phyloP scores from a whole-genome alignment of 768 basidiomycete genomes.

The Amanita polypyramis region DNA sequence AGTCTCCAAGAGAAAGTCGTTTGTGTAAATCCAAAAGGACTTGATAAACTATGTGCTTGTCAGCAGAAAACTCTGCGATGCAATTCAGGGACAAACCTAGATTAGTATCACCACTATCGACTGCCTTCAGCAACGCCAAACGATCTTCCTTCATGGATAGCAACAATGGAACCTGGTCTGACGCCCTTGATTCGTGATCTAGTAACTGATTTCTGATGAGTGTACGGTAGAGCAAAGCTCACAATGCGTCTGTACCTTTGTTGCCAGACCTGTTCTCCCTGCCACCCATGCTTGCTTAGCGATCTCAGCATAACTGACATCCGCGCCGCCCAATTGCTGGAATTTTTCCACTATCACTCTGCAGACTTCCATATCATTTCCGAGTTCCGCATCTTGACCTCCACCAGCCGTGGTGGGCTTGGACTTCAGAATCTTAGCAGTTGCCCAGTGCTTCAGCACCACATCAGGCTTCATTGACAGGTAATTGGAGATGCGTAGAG shows the following conservation, averaged over 20 bases:
- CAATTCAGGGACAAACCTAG: slow-evolving; percentile 44
- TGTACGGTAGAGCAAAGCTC: neutral
- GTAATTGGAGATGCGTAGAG: slow-evolving; percentile 81
- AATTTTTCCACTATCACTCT: slow-evolving; percentile 85
- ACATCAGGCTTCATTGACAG: slow-evolving; percentile 75
- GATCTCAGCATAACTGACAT: slow-evolving; percentile 91
- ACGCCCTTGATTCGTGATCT: slow-evolving; percentile 82
- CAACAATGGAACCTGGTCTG: slow-evolving; percentile 89
- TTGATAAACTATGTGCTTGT: slow-evolving; percentile 67
- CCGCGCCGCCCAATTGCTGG: slow-evolving; percentile 61
- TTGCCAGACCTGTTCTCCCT: slow-evolving; percentile 70
- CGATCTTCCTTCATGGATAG: slow-evolving; percentile 92
- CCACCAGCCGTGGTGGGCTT: slow-evolving; percentile 45
- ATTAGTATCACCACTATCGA: slow-evolving; percentile 93
- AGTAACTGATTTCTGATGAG: slow-evolving; percentile 44
- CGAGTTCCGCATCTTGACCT: slow-evolving; percentile 43
- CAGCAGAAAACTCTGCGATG: neutral
- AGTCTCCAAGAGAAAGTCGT: slow-evolving; percentile 74
- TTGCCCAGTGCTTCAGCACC: slow-evolving; percentile 94
- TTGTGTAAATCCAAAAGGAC: slow-evolving; percentile 84
- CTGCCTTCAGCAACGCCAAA: slow-evolving; percentile 78
- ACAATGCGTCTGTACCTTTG: slow-evolving; percentile 44
- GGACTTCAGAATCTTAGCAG: slow-evolving; percentile 76
- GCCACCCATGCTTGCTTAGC: slow-evolving; percentile 90
- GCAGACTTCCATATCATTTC: slow-evolving; percentile 73